A percentile compares a stretch with the other conserved stretches of the same genome.
phyloP scores from a whole-genome alignment of 257 asterid genomes.

The Misopates orontium region DNA sequence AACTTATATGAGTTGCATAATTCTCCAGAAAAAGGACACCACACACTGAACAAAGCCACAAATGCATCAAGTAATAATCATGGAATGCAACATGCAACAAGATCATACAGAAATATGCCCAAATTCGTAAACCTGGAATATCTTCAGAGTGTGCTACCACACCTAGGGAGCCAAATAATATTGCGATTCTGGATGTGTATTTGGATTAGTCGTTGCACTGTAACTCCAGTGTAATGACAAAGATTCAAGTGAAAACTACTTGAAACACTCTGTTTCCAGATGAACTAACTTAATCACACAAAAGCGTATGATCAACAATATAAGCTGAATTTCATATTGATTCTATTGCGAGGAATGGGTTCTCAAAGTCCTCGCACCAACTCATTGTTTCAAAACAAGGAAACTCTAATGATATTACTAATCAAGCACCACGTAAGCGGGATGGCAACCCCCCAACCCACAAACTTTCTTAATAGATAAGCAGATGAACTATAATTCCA shows the following conservation, averaged over 20 bases:
- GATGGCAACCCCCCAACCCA: neutral
- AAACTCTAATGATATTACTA: neutral
- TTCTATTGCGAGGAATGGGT: neutral
- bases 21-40: neutral
- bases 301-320: neutral
- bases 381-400: neutral
- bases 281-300: neutral
- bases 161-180: neutral
- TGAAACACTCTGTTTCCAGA: neutral
- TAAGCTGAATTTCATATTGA: neutral
- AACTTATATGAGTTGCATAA: neutral
- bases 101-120: slow-evolving; percentile 10
- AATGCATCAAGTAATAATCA: neutral
- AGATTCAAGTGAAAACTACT: too few relatives aligned
- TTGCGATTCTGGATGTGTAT: neutral
- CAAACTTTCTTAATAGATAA: neutral
- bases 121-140: slow-evolving; percentile 8
- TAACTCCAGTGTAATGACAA: neutral
- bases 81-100: neutral
- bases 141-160: neutral
- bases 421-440: neutral
- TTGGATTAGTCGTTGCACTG: neutral
- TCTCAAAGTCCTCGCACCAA: neutral
- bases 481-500: too few relatives aligned
- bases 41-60: neutral